phyloP scores from a whole-genome alignment of 106 monocot genomes.

The Dendrobium chrysotoxum region DNA sequence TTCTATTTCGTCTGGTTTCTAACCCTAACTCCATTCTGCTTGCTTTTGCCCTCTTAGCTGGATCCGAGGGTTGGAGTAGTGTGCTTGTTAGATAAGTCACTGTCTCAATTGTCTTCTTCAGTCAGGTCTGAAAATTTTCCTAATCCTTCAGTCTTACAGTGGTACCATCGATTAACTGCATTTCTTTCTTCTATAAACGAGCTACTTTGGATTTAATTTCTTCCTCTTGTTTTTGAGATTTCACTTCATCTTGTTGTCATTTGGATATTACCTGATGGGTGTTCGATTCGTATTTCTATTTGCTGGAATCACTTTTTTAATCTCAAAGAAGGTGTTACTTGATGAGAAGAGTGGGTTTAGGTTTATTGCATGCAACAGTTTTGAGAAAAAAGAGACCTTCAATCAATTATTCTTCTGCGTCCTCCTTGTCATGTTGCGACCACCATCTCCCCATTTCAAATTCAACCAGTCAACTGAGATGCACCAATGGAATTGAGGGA shows the following conservation, averaged over 20 bases:
- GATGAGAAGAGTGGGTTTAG: conserved; percentile 4
- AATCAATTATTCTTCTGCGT: not conserved
- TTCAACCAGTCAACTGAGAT: not conserved
- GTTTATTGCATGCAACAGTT: conserved; percentile 1
- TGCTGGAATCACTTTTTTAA: not conserved
- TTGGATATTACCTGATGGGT: not conserved
- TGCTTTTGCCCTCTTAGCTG: not conserved
- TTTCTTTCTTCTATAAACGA: not conserved
- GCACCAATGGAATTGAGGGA: not conserved
- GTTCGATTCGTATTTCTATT: conserved; percentile 2
- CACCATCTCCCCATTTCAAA: not conserved
- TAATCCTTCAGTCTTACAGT: not conserved
- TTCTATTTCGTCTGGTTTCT: not conserved
- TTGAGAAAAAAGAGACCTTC: not conserved
- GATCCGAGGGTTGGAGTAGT: not conserved
- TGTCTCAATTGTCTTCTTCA: not conserved
- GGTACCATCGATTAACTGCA: not conserved
- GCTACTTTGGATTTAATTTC: not conserved
- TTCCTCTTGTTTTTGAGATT: not conserved
- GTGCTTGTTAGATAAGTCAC: not conserved
- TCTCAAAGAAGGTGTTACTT: not conserved
- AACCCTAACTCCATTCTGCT: not conserved
- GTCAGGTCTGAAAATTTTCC: not conserved
- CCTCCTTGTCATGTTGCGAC: not conserved
- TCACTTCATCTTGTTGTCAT: not conserved